Percentiles rank a stretch among this genome's conserved stretches.
These are phyloP conservation scores for Ustilago vetiveriae DNA, from an alignment of 1,284 basidiomycete species.

Conservation along the genomic window DNA sequence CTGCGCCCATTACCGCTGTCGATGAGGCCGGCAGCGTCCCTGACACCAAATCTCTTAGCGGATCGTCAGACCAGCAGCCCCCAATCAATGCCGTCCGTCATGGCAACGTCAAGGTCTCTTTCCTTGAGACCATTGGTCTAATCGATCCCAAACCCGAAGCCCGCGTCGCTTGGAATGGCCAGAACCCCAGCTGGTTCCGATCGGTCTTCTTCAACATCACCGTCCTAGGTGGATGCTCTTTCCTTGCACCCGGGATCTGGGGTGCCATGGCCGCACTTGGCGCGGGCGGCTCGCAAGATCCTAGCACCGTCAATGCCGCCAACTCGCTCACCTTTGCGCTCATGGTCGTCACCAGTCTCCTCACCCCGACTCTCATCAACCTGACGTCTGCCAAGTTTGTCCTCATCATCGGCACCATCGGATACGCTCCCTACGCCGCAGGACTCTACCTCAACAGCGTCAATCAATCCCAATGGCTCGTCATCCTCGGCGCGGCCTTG, in stretches of 20 bases:
- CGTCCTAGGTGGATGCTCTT: conserved; percentile 66
- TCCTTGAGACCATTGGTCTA: conserved; percentile 35
- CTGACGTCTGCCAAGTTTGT: conserved; percentile 59
- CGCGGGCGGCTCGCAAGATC: conserved; percentile 62
- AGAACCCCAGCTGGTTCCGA: conserved; percentile 45
- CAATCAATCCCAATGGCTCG: conserved; percentile 62
- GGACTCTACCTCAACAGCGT: conserved; percentile 62
- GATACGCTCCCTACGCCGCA: conserved; percentile 66
- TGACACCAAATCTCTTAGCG: conserved; percentile 24
- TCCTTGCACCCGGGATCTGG: conserved; percentile 66
- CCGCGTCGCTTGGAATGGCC: conserved; percentile 27
- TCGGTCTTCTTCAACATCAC: conserved; percentile 58
- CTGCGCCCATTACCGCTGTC: conserved; percentile 6
- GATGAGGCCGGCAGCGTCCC: conserved; percentile 15
- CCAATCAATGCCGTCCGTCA: background rate
- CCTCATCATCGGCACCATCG: conserved; percentile 60
- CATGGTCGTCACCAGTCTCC: conserved; percentile 65
- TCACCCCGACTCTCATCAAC: conserved; percentile 51
- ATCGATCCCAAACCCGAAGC: conserved; percentile 40
- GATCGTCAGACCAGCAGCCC: conserved; percentile 5
- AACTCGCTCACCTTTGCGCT: conserved; percentile 67
- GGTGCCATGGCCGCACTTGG: conserved; percentile 65
- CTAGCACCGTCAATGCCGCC: conserved; percentile 65
- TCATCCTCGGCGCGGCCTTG: conserved; percentile 67
- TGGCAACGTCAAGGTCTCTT: conserved; percentile 9